phyloP scores from a whole-genome alignment of 2,329 filamentous ascomycete species.

The Phymatotrichopsis omnivora region DNA sequence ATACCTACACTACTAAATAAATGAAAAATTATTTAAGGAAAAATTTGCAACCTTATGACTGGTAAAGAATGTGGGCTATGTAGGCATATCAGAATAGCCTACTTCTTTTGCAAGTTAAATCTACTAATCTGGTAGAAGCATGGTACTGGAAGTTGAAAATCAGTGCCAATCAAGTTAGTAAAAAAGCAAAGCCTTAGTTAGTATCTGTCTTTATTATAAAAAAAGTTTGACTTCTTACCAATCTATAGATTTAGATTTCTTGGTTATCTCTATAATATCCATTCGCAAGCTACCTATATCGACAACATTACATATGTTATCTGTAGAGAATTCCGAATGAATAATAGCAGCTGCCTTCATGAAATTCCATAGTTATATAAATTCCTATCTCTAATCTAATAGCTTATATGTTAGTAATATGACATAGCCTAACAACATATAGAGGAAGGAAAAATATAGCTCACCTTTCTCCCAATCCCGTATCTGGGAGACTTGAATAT shows the following conservation, averaged over 20 bases:
- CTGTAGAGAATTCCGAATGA: neutral
- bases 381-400: neutral
- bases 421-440: neutral
- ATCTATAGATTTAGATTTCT: neutral
- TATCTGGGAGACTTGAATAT: neutral
- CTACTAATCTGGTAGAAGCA: neutral
- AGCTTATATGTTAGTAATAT: neutral
- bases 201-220: neutral
- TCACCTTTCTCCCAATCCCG: neutral
- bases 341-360: too few relatives aligned
- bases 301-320: neutral
- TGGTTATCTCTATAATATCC: too few relatives aligned
- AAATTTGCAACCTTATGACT: neutral
- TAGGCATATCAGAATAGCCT: neutral
- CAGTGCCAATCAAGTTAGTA: neutral
- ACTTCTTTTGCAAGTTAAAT: neutral
- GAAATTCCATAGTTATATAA: too few relatives aligned
- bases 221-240: neutral
- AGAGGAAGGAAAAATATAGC: neutral
- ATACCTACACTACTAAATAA: neutral
- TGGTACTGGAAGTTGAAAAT: neutral
- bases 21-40: neutral
- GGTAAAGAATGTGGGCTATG: neutral
- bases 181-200: neutral
- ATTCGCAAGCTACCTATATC: neutral